These are phyloP conservation scores for Saccharomycopsis sp. DNA, from an alignment of 805 yeast genomes.

Conservation along the genomic window DNA sequence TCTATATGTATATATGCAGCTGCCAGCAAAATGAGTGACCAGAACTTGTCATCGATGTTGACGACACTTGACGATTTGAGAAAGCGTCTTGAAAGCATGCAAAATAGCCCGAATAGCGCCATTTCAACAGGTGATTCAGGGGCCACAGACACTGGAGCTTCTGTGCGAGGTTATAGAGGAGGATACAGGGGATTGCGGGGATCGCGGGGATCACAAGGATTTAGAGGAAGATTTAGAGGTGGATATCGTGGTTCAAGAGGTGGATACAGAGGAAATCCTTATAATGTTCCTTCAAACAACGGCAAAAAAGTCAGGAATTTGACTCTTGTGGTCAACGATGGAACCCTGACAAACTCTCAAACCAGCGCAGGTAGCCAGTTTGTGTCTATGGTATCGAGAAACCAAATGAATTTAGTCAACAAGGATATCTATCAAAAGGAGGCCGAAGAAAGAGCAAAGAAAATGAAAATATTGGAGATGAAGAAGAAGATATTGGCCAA, in stretches of 20 bases:
- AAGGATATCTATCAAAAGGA: conserved; percentile 32
- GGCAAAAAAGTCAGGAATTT: conserved; percentile 25
- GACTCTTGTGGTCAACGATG: conserved; percentile 28
- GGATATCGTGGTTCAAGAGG: conserved; percentile 23
- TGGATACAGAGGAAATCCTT: conserved; percentile 1
- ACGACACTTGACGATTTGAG: background rate
- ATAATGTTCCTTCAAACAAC: background rate
- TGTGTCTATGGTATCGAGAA: conserved; percentile 30
- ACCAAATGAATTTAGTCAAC: conserved; percentile 36
- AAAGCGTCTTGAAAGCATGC: background rate
- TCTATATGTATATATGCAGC: no score
- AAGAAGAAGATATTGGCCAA: conserved; percentile 22
- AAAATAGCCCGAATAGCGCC: background rate
- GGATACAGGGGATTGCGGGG: background rate
- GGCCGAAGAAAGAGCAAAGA: conserved; percentile 24
- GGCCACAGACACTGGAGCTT: no score
- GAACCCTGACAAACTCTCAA: background rate
- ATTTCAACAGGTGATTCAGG: no score
- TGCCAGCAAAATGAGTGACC: background rate
- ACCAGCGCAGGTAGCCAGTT: conserved; percentile 23
- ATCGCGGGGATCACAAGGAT: background rate
- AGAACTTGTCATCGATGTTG: background rate
- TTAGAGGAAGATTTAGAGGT: conserved; percentile 17
- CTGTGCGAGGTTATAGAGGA: background rate
- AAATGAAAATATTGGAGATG: conserved; percentile 20